These are phyloP conservation scores for Penicillium verhagenii DNA, from an alignment of 495 filamentous ascomycete genomes.

Conservation along the genomic window DNA sequence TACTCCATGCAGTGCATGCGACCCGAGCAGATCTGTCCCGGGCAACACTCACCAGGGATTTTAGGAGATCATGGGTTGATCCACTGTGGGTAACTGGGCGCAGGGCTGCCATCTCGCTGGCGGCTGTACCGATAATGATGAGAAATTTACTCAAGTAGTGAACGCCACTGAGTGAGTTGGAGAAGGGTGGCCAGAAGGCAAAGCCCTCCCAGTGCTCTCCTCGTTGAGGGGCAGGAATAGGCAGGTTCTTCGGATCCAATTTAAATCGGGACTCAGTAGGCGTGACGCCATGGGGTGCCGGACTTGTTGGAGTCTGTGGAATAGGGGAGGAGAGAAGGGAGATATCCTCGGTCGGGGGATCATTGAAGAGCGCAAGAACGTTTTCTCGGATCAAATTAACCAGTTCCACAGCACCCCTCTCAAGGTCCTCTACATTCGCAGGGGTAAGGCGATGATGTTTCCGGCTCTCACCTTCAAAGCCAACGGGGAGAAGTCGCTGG, in stretches of 20 bases:
- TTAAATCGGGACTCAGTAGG: conserved; percentile 70
- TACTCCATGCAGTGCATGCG: conserved; percentile 80
- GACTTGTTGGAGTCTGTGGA: conserved; percentile 67
- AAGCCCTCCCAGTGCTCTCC: conserved; percentile 90
- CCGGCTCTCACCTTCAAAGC: conserved; percentile 79
- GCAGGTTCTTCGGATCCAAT: conserved; percentile 71
- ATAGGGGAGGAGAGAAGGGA: conserved; percentile 79
- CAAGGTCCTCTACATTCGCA: conserved; percentile 67
- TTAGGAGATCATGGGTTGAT: conserved; percentile 63
- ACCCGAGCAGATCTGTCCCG: conserved; percentile 81
- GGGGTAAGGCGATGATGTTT: conserved; percentile 79
- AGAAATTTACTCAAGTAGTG: conserved; percentile 83
- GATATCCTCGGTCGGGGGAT: conserved; percentile 86
- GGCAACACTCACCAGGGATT: conserved; percentile 67
- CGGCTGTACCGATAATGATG: conserved; percentile 75
- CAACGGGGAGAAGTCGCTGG: conserved; percentile 75
- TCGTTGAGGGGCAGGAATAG: conserved; percentile 69
- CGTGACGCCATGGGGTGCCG: conserved; percentile 49
- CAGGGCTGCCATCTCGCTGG: conserved; percentile 80
- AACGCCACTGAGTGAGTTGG: conserved; percentile 84
- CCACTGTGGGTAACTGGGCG: conserved; percentile 58
- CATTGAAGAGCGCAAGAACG: conserved; percentile 79
- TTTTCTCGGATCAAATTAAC: conserved; percentile 77
- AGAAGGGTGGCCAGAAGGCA: conserved; percentile 93
- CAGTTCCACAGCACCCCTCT: conserved; percentile 75